Evolutionary conservation across 176 grass and related monocot species (phyloP).

Genomic region (Elaeis guineensis): DNA sequence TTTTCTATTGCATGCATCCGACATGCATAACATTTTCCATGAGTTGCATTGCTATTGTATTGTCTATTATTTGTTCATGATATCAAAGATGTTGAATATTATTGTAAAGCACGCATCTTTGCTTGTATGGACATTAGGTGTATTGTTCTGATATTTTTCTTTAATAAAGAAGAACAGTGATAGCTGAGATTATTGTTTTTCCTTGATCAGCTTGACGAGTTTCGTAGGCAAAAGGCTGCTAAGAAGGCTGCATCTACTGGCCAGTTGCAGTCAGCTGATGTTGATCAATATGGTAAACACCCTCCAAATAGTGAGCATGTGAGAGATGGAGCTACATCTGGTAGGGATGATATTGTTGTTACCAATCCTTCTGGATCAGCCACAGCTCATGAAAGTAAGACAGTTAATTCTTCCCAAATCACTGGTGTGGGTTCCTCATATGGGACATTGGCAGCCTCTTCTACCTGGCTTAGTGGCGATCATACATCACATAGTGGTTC

Average conservation of each 20-base stretch:
- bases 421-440: conserved; percentile 23
- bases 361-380: conserved; percentile 18
- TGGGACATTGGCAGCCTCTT: conserved; percentile 1
- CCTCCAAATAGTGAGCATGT: conserved; percentile 25
- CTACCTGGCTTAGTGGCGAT: conserved; percentile 14
- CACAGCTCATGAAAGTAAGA: conserved; percentile 23
- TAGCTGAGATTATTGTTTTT: background rate
- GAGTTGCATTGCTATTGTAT: too few relatives aligned
- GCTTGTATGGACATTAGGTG: background rate
- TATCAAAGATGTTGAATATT: too few relatives aligned
- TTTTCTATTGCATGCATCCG: too few relatives aligned
- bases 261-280: conserved; percentile 21
- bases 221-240: conserved; percentile 72
- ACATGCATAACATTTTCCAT: too few relatives aligned
- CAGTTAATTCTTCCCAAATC: conserved; percentile 21
- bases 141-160: background rate
- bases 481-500: conserved; percentile 14
- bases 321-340: conserved; percentile 20
- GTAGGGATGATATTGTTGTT: conserved; percentile 12
- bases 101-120: too few relatives aligned
- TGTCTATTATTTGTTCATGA: too few relatives aligned
- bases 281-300: conserved; percentile 25
- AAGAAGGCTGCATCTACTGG: conserved; percentile 34
- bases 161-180: background rate
- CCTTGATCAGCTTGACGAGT: conserved; percentile 72